Percentiles rank a stretch among this genome's conserved stretches.
These are phyloP conservation scores for Physocladia obscura DNA, from an alignment of 192 early-diverging fungal species.

Conservation along the genomic window DNA sequence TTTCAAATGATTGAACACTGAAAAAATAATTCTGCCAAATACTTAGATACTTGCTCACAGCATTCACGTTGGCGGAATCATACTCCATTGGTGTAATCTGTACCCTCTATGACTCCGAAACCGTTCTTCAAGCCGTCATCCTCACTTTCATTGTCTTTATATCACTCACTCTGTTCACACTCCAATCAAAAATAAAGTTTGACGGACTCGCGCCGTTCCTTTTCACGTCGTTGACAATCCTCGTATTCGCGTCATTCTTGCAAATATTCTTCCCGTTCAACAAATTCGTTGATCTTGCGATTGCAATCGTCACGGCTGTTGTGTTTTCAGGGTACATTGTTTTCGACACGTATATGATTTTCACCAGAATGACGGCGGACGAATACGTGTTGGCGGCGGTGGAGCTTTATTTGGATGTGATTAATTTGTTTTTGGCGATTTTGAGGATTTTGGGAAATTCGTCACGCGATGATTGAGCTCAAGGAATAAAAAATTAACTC, in stretches of 20 bases:
- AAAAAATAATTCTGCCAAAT: neutral
- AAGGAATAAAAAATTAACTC: too few species aligned
- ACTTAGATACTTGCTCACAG: constrained; percentile 48
- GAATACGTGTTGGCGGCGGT: constrained; percentile 63
- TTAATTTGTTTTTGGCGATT: constrained; percentile 71
- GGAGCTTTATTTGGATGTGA: constrained; percentile 71
- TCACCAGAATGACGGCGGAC: constrained; percentile 69
- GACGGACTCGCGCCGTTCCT: constrained; percentile 40
- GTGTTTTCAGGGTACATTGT: constrained; percentile 79
- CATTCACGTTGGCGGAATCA: constrained; percentile 64
- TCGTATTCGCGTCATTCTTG: constrained; percentile 64
- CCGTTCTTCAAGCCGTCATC: constrained; percentile 75
- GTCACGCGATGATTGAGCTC: constrained; percentile 15
- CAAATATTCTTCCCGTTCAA: constrained; percentile 73
- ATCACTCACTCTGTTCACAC: constrained; percentile 72
- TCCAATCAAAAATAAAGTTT: constrained; percentile 63
- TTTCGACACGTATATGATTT: constrained; percentile 68
- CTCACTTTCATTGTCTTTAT: constrained; percentile 73
- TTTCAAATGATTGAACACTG: too few species aligned
- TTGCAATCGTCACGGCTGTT: constrained; percentile 60
- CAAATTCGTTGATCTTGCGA: constrained; percentile 50
- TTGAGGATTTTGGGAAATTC: constrained; percentile 23
- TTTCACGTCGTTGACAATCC: constrained; percentile 58
- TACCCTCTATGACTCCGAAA: constrained; percentile 58
- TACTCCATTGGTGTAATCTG: constrained; percentile 58